phyloP scores from a whole-genome alignment of 1,139 yeast species.

The Chernovozyma aurita region DNA sequence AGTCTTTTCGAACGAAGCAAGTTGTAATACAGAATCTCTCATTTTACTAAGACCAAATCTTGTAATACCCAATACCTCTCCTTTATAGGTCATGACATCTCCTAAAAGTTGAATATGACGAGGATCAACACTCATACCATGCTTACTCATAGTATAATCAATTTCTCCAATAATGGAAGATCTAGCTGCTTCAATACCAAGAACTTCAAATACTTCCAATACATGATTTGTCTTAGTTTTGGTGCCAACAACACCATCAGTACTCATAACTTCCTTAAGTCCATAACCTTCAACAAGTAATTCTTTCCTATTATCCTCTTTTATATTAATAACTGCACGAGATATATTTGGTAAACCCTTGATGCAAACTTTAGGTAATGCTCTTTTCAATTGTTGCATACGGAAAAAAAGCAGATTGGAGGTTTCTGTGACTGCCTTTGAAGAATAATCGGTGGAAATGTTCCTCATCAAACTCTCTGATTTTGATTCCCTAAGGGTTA shows the following conservation, averaged over 20 bases:
- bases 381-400: conserved; percentile 85
- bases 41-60: conserved; percentile 96
- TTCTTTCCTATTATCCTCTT: conserved; percentile 83
- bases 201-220: conserved; percentile 79
- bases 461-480: conserved; percentile 26
- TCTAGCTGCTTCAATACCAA: conserved; percentile 98
- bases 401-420: conserved; percentile 74
- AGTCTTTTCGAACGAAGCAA: conserved; percentile 97
- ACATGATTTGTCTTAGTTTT: conserved; percentile 90
- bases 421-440: conserved; percentile 18
- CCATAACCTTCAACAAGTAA: conserved; percentile 97
- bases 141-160: conserved; percentile 97
- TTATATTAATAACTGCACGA: conserved; percentile 93
- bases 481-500: conserved; percentile 51
- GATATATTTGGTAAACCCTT: conserved; percentile 89
- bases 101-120: conserved; percentile 97
- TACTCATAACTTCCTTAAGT: conserved; percentile 90
- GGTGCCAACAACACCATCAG: conserved; percentile 92
- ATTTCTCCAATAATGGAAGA: conserved; percentile 89
- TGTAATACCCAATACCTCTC: conserved; percentile 96
- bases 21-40: conserved; percentile 96
- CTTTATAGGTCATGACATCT: conserved; percentile 98
- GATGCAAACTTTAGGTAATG: conserved; percentile 80
- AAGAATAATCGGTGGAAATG: conserved; percentile 26
- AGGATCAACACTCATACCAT: conserved; percentile 99